phyloP scores from a whole-genome alignment of 345 rosid species.

The Erucastrum elatum region DNA sequence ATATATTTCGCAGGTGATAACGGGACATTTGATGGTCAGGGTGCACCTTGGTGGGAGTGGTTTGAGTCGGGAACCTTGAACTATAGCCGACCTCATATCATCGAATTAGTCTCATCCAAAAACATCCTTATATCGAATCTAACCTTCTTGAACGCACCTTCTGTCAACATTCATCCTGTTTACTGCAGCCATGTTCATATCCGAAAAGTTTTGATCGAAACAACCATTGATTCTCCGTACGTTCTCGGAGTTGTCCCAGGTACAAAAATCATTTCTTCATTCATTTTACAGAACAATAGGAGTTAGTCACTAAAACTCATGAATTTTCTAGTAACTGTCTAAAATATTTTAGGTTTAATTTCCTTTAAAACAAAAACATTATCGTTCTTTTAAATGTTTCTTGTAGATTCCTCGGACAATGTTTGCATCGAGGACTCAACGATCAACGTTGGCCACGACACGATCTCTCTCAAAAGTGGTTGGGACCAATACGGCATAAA shows the following conservation, averaged over 20 bases:
- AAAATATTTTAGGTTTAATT: too few relatives aligned
- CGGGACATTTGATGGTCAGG: constrained; percentile 96
- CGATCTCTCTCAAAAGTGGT: constrained; percentile 83
- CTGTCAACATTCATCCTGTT: constrained; percentile 79
- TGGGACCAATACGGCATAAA: constrained; percentile 94
- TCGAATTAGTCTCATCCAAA: constrained; percentile 67
- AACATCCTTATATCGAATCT: constrained; percentile 71
- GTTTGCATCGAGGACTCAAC: constrained; percentile 83
- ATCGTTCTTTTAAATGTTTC: too few relatives aligned
- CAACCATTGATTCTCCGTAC: constrained; percentile 60
- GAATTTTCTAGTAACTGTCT: too few relatives aligned
- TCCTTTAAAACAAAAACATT: too few relatives aligned
- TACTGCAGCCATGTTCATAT: constrained; percentile 57
- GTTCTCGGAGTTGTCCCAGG: constrained; percentile 87
- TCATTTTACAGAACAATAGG: background rate
- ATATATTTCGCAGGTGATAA: constrained; percentile 67
- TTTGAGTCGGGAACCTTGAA: constrained; percentile 60
- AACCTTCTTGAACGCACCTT: constrained; percentile 78
- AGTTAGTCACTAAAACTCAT: too few relatives aligned
- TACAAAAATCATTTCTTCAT: constrained; percentile 12
- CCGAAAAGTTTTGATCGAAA: constrained; percentile 47
- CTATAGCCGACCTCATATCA: constrained; percentile 84
- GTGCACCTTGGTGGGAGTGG: constrained; percentile 89
- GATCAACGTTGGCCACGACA: constrained; percentile 69
- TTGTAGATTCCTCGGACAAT: constrained; percentile 81